These are phyloP conservation scores for Ziziphus jujuba DNA, from an alignment of 306 rosid genomes.

Conservation along the genomic window DNA sequence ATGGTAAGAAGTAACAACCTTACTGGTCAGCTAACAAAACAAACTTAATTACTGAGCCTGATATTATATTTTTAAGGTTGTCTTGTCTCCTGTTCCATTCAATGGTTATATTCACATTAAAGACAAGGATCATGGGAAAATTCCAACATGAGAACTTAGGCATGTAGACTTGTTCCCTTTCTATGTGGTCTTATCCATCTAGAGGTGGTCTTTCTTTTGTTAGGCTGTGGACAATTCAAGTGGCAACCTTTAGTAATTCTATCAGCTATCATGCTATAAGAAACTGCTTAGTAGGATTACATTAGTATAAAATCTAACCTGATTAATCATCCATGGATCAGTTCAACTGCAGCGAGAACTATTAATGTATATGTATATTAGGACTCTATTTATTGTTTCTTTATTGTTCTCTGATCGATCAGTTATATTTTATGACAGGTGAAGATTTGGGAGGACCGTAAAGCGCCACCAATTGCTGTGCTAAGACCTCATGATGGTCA, in stretches of 20 bases:
- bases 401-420: constrained; percentile 14
- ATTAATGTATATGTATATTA: constrained; percentile 3
- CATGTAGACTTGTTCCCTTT: too few relatives aligned
- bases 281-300: background rate
- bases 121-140: background rate
- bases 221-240: background rate
- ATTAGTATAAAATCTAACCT: background rate
- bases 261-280: background rate
- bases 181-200: background rate
- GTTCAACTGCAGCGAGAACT: background rate
- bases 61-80: too few relatives aligned
- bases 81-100: too few relatives aligned
- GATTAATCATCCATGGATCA: background rate
- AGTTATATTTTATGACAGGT: constrained; percentile 45
- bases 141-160: too few relatives aligned
- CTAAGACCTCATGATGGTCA: constrained; percentile 64
- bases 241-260: background rate
- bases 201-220: background rate
- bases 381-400: constrained; percentile 2
- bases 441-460: constrained; percentile 78
- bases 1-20: too few relatives aligned
- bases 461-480: constrained; percentile 55
- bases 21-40: too few relatives aligned
- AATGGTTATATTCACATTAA: background rate
- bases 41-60: too few relatives aligned